Conservation (phyloP, 257 asterid genomes). For the Plantago ovata region DNA sequence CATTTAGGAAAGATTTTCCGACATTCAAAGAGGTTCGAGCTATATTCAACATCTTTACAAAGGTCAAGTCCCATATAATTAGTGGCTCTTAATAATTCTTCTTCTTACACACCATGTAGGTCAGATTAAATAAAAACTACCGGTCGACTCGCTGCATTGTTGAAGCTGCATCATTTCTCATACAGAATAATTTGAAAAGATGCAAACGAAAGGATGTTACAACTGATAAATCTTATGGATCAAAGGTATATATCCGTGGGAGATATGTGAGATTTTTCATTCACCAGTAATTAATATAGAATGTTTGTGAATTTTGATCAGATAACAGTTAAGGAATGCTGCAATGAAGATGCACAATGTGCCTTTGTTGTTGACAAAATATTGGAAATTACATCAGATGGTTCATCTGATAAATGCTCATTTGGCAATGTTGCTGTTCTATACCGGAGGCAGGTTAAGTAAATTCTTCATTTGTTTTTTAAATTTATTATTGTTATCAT, state of each 20-base stretch:
- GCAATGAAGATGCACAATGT: conserved; percentile 90
- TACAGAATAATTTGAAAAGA: conserved; percentile 65
- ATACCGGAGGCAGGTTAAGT: conserved; percentile 93
- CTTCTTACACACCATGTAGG: conserved; percentile 43
- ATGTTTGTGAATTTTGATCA: conserved; percentile 28
- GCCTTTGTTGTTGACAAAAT: conserved; percentile 90
- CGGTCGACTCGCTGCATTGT: conserved; percentile 91
- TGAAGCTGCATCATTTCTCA: conserved; percentile 88
- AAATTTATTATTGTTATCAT: background rate
- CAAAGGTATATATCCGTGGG: conserved; percentile 53
- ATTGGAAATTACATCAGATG: conserved; percentile 68
- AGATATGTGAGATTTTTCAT: conserved; percentile 6
- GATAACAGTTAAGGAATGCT: conserved; percentile 85
- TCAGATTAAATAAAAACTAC: conserved; percentile 77
- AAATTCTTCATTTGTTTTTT: conserved; percentile 18
- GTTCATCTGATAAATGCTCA: conserved; percentile 57
- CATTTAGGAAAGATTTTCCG: conserved; percentile 89
- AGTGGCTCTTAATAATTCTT: conserved; percentile 18
- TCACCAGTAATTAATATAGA: conserved; percentile 16
- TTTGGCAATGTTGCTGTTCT: conserved; percentile 74
- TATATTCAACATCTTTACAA: conserved; percentile 10
- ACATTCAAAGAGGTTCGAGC: conserved; percentile 77
- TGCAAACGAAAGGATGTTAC: conserved; percentile 64
- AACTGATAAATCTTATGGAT: conserved; percentile 79
- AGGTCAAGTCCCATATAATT: background rate